A percentile compares a stretch with the other conserved stretches of the same genome.
These are phyloP conservation scores for Thalassiosira mediterranea DNA, from an alignment of 352 stramenopile genomes.

Conservation along the genomic window DNA sequence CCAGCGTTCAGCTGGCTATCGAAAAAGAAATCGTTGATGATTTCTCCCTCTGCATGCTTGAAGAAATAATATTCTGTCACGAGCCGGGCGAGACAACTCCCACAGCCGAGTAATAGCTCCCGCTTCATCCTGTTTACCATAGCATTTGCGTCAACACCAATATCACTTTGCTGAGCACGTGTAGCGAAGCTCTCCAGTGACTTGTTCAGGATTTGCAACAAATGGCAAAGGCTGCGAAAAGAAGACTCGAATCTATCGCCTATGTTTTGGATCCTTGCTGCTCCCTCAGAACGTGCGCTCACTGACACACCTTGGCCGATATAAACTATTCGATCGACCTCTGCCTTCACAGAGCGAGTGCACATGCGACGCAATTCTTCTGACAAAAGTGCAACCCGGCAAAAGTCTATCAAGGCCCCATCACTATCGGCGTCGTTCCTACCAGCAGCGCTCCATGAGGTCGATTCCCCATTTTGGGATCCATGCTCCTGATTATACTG, in stretches of 20 bases:
- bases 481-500: conserved; percentile 13
- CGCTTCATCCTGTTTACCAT: conserved; percentile 28
- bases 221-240: conserved; percentile 42
- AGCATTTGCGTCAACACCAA: background rate
- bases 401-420: conserved; percentile 44
- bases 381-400: conserved; percentile 13
- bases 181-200: conserved; percentile 19
- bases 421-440: conserved; percentile 14
- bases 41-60: conserved; percentile 23
- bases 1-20: background rate
- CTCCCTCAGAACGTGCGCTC: conserved; percentile 19
- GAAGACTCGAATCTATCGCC: conserved; percentile 34
- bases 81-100: conserved; percentile 32
- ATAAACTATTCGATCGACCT: conserved; percentile 13
- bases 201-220: conserved; percentile 42
- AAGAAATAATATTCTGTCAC: conserved; percentile 52
- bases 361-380: conserved; percentile 19
- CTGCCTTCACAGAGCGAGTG: conserved; percentile 25
- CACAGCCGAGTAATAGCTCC: conserved; percentile 30
- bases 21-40: background rate
- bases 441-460: conserved; percentile 15
- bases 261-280: conserved; percentile 16
- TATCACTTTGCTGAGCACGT: conserved; percentile 4
- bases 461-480: background rate
- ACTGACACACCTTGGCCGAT: conserved; percentile 24